Evolutionary conservation across 208 protist species (phyloP).

Genomic region (Sergeia podlipaevii): DNA sequence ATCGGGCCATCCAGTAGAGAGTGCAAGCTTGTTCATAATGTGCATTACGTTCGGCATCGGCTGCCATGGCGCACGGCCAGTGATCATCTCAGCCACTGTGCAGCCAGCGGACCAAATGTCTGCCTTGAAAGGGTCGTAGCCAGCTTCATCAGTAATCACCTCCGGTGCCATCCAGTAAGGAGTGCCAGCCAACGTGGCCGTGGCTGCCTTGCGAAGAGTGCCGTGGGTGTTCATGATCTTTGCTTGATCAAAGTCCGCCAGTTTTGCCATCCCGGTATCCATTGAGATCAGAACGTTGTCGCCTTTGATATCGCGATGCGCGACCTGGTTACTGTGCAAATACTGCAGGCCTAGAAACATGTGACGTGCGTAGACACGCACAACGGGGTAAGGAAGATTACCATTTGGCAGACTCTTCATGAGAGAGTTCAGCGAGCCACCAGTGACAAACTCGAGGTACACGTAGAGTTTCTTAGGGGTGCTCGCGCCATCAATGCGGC

Average conservation of each 20-base stretch:
- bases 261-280: slow-evolving; percentile 94
- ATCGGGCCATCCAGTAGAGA: slow-evolving; percentile 88
- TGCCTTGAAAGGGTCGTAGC: slow-evolving; percentile 90
- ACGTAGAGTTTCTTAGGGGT: slow-evolving; percentile 84
- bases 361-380: slow-evolving; percentile 80
- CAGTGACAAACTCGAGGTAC: slow-evolving; percentile 92
- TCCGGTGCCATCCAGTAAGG: slow-evolving; percentile 92
- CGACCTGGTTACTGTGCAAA: slow-evolving; percentile 85
- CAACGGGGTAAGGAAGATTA: slow-evolving; percentile 68
- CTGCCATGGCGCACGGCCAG: slow-evolving; percentile 76
- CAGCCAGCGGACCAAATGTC: slow-evolving; percentile 91
- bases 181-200: slow-evolving; percentile 84
- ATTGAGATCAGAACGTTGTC: slow-evolving; percentile 92
- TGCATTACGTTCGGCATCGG: slow-evolving; percentile 89
- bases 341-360: slow-evolving; percentile 88
- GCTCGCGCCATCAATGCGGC: slow-evolving; percentile 70
- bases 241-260: slow-evolving; percentile 98
- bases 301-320: slow-evolving; percentile 90
- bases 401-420: slow-evolving; percentile 84
- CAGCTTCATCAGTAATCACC: slow-evolving; percentile 88
- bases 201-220: slow-evolving; percentile 79
- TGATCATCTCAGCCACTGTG: slow-evolving; percentile 91
- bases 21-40: slow-evolving; percentile 89
- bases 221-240: slow-evolving; percentile 90
- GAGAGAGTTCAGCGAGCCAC: slow-evolving; percentile 85